Base-by-base conservation (phyloP, 169 alveolate species). In the Babesia sp. region DNA sequence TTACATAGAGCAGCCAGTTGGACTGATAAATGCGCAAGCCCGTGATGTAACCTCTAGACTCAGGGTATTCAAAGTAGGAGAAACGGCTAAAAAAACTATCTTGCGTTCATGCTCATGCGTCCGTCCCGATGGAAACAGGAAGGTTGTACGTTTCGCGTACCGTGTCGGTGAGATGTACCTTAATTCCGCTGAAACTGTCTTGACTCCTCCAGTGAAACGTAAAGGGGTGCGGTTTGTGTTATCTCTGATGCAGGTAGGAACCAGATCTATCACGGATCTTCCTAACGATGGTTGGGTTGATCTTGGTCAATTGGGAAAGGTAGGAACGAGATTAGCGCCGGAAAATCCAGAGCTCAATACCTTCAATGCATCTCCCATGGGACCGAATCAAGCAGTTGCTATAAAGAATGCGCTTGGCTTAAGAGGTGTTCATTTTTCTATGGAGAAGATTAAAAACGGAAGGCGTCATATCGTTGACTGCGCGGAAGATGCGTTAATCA, bases 11-110 rank as follows among this genome's bases (percentile, higher is more conserved):
- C 36, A 33, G 16, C 2, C 31, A 20, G 12, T n/a, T 26, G 36
- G 9, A 4, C 39, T 12, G 28, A 3, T 39, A 11, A 24, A 36
- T n/a, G 26, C 31, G 6, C 29, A 31, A 11, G 11, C 24, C 4
- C 20, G 45, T 36, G 36, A 34, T 1, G 50, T 57, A 0, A n/a
- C 28, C 0, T 6, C 45, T 2, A 34, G 71, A 3, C 51, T 79
- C 24, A 33, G 36, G n/a, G 45, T 79, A 41, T 79, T 54, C 50
- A 33, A 42, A n/a, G 71, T 79, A 12, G 45, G 82, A 18, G 24
- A 45, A n/a, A 67, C 77, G 11, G 37, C 48, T 37, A 58, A 18
- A 29, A 37, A 18, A 28, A 45, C 68, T 60, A 29, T 69, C 41
- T 2, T 36, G 12, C 51, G 57, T 20, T 14, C 9, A n/a, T 79